Evolutionary conservation across 2,329 filamentous ascomycete genomes (phyloP).

Genomic region (Aureobasidium sp.): DNA sequence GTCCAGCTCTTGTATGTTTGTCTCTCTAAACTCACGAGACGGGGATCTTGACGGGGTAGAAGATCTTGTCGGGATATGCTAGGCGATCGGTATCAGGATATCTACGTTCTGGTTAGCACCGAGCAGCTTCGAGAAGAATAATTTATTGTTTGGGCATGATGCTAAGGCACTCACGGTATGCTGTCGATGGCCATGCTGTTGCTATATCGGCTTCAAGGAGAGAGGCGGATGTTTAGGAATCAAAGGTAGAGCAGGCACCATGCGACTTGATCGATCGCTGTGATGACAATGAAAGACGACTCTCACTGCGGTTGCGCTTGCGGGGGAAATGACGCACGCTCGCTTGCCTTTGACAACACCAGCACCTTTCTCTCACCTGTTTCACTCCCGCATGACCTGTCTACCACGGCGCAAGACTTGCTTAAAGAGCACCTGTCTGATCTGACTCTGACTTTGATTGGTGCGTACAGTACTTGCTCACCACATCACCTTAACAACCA

Average conservation of each 20-base stretch:
- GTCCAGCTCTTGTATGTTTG: conserved; percentile 19
- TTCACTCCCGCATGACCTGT: neutral
- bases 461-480: neutral
- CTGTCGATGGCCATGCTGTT: conserved; percentile 27
- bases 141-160: neutral
- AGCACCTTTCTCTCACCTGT: neutral
- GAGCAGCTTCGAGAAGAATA: neutral
- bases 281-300: neutral
- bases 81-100: conserved; percentile 42
- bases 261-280: neutral
- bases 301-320: neutral
- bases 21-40: conserved; percentile 37
- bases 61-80: conserved; percentile 38
- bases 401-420: neutral
- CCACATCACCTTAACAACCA: neutral
- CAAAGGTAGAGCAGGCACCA: neutral
- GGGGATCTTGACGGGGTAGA: conserved; percentile 44
- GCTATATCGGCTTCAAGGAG: neutral
- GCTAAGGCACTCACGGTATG: conserved; percentile 21
- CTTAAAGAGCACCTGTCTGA: neutral
- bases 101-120: conserved; percentile 23
- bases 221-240: neutral
- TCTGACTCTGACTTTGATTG: neutral
- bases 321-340: conserved; percentile 3
- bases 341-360: neutral